Percentiles rank a stretch among this genome's conserved stretches.
Evolutionary conservation across 495 filamentous ascomycete genomes (phyloP).

Genomic region (Aspergillus indologenus): DNA sequence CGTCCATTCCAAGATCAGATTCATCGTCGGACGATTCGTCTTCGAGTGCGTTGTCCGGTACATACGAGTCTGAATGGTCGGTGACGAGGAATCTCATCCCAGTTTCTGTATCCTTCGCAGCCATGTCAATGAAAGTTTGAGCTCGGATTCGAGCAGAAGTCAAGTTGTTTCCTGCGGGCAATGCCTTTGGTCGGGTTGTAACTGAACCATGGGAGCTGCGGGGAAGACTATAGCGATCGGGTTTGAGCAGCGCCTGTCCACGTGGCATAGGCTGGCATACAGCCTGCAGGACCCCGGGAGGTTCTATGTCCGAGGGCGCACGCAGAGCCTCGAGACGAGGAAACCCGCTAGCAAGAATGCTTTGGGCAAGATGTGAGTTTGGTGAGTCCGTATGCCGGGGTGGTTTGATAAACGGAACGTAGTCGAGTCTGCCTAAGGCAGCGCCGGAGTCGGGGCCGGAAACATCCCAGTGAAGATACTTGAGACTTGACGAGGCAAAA

Average conservation of each 20-base stretch:
- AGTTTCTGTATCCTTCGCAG: constrained; percentile 41
- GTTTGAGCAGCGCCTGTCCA: constrained; percentile 46
- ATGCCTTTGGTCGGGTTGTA: constrained; percentile 38
- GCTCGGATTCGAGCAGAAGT: constrained; percentile 48
- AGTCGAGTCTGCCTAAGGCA: constrained; percentile 40
- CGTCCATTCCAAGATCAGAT: constrained; percentile 36
- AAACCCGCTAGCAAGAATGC: constrained; percentile 67
- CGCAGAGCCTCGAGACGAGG: constrained; percentile 66
- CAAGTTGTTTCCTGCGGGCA: constrained; percentile 46
- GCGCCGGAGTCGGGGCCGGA: constrained; percentile 46
- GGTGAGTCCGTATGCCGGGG: constrained; percentile 47
- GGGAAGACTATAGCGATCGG: constrained; percentile 48
- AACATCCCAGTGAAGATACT: constrained; percentile 81
- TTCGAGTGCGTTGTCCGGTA: constrained; percentile 38
- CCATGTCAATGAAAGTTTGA: constrained; percentile 50
- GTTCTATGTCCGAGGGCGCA: constrained; percentile 69
- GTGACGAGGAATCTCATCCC: constrained; percentile 44
- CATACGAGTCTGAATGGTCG: constrained; percentile 42
- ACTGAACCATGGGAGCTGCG: constrained; percentile 48
- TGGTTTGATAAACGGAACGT: constrained; percentile 37
- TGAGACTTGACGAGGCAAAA: constrained; percentile 63
- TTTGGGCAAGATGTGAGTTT: constrained; percentile 68
- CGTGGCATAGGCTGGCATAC: constrained; percentile 61
- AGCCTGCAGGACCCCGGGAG: constrained; percentile 61
- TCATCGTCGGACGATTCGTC: constrained; percentile 31